Base-by-base conservation (phyloP, 352 stramenopile species). In the Thalassiosira mediterranea region DNA sequence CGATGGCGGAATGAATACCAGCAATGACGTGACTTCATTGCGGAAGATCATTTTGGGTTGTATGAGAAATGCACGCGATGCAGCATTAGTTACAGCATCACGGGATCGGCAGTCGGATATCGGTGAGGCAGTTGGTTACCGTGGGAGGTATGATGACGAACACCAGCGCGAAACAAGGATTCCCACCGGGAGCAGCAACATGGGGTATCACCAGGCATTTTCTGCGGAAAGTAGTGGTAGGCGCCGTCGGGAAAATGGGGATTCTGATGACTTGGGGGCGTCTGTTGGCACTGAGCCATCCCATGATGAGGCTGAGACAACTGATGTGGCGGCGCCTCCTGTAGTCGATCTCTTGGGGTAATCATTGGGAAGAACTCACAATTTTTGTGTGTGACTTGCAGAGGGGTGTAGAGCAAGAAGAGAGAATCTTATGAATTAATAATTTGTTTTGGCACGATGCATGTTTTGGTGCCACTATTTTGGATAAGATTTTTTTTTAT, bases 11-110 rank as follows among this genome's bases (percentile, higher is more conserved):
- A 70, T 74, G 62, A 72, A 82, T 42, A 66, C 44, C 0, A 76
- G 32, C 23, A 82, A 82, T 64, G 73, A 82, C 59, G 73, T 82
- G 2, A 54, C 73, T 11, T 34, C 73, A 8, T 44, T 90, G 13
- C 73, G 86, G 26, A 79, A 85, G 71, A 84, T 88, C 15, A 79
- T 90, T 42, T 60, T 90, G 0, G 81, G 86, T 19, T 90, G 81
- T 48, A 92, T 92, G 83, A 81, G 75, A 23, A 92, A 92, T 68
- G 88, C 86, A 40, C 44, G 73, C 10, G 73, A 82, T 64, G 61
- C 61, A 25, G 65, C 73, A 21, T 48, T 82, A 52, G 47, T 77
- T 1, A 65, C 73, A 21, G 19, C 19, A 31, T 38, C n/a, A 19
- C 5, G 44, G 19, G 32, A 25, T 53, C 23, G 26, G 29, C 17